Evolutionary conservation across 306 rosid genomes (phyloP), one percentile per base, ranked within the genome.

Genomic region (Acacia melanoxylon): DNA sequence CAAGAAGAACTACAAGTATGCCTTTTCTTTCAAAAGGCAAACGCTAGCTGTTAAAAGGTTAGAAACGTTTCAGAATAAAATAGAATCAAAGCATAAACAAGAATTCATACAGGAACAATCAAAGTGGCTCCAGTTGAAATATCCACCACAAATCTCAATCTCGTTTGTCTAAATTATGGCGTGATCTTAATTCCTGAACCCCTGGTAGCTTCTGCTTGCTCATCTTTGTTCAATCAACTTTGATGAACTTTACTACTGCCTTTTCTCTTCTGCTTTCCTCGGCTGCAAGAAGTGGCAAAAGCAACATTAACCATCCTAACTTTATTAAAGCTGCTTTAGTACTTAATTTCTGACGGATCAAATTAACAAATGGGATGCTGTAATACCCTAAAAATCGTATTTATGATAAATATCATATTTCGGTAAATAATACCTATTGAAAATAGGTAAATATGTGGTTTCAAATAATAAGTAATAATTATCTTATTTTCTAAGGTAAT

Each of bases 191-290:
- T 10, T 79, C 86, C 93, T 11, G 87, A 87, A 14, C 94, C 80
- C 92, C 95, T 74, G 87, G 97, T 15, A 90, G 85, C 85, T 91
- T 94, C n/a, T 92, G 87, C 85, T 89, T 91, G 86, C 91, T 92
- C 91, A 91, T 90, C 88, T 89, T 92, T 29, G 93, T 86, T 74
- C 93, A 95, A 82, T 90, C 91, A 13, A 80, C 98, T 87, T 91
- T 91, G 86, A 94, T 90, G 83, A 88, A 94, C 69, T 97, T 85
- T 7, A 93, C 97, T 75, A 93, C 76, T 90, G 94, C 90, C 89
- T 90, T 88, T 91, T 93, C 72, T 91, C 98, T 86, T 90, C 91
- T 46, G 98, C 98, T 93, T 95, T 95, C 91, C 94, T 93, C 5
- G 97, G 97, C 97, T 93, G 95, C 54, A 89, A 91, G 75, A 87